These are phyloP conservation scores for Miamiensis avidus DNA, from an alignment of 169 alveolate genomes.

Conservation along the genomic window DNA sequence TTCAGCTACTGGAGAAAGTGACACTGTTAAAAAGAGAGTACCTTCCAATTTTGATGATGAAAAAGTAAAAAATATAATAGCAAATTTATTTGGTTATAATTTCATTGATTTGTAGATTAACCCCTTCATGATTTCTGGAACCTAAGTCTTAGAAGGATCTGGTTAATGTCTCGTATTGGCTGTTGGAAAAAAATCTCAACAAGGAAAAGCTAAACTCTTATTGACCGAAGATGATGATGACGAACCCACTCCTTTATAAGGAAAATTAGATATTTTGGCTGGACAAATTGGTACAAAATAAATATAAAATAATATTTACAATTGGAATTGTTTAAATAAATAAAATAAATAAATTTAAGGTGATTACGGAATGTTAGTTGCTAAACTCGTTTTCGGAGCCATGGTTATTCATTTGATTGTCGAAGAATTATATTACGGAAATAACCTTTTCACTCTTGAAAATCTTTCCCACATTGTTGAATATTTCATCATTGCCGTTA, in stretches of 20 bases:
- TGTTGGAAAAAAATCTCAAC: constrained; percentile 81
- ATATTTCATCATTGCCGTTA: constrained; percentile 73
- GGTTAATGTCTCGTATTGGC: constrained; percentile 84
- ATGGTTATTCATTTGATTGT: constrained; percentile 60
- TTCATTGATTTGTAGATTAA: constrained; percentile 74
- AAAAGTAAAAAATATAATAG: too few species aligned
- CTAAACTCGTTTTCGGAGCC: constrained; percentile 74
- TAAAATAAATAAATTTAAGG: too few species aligned
- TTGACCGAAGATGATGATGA: constrained; percentile 72
- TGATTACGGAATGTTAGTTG: constrained; percentile 68
- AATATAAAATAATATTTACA: too few species aligned
- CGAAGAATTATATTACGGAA: constrained; percentile 29
- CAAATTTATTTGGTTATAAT: constrained; percentile 1
- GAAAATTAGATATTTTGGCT: constrained; percentile 82
- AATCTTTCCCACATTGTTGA: constrained; percentile 37
- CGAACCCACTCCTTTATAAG: constrained; percentile 82
- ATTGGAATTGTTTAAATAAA: too few species aligned
- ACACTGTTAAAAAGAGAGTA: constrained; percentile 67
- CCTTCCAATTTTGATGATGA: constrained; percentile 30
- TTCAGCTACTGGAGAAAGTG: constrained; percentile 92
- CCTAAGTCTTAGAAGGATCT: constrained; percentile 83
- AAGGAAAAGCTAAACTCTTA: constrained; percentile 66
- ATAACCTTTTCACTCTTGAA: constrained; percentile 36
- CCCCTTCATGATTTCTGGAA: constrained; percentile 88
- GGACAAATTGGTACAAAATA: constrained; percentile 78